Evolutionary conservation across 352 stramenopile genomes (phyloP).

Genomic region (Phytopythium mirpurense): DNA sequence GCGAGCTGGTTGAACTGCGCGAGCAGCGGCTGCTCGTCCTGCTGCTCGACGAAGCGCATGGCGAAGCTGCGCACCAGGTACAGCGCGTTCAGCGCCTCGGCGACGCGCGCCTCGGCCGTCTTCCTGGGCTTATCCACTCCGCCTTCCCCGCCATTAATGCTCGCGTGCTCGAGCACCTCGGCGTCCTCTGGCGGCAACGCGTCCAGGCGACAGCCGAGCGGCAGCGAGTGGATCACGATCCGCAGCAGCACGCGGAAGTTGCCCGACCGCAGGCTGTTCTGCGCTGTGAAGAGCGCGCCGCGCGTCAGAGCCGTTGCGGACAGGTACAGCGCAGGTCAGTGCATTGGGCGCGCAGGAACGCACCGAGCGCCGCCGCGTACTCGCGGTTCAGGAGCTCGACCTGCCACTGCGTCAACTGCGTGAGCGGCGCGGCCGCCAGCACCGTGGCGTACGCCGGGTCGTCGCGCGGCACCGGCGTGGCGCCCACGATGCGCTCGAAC

Average conservation of each 20-base stretch:
- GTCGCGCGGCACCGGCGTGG: constrained; percentile 34
- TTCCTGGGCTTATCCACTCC: constrained; percentile 17
- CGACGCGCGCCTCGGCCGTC: constrained; percentile 35
- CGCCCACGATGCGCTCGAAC: constrained; percentile 73
- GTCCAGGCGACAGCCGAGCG: constrained; percentile 49
- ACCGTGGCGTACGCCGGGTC: constrained; percentile 51
- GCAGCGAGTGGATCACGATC: constrained; percentile 44
- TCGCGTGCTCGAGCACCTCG: constrained; percentile 22
- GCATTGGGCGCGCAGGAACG: too few species aligned
- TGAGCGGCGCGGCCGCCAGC: constrained; percentile 33
- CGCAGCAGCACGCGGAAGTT: constrained; percentile 79
- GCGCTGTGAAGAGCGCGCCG: constrained; percentile 26
- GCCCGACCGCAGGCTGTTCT: constrained; percentile 61
- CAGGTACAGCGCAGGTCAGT: too few species aligned
- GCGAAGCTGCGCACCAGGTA: constrained; percentile 71
- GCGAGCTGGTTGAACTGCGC: constrained; percentile 52
- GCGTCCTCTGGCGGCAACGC: constrained; percentile 49
- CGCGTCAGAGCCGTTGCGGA: neutral
- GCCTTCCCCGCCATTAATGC: constrained; percentile 1
- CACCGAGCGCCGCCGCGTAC: constrained; percentile 60
- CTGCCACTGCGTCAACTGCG: constrained; percentile 46
- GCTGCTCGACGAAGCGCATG: constrained; percentile 69
- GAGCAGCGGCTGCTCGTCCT: constrained; percentile 55
- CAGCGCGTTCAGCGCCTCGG: constrained; percentile 59
- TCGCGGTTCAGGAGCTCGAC: constrained; percentile 55